Evolutionary conservation across 2,329 filamentous ascomycete genomes (phyloP).

Genomic region (Dendrostoma leiphaemia): DNA sequence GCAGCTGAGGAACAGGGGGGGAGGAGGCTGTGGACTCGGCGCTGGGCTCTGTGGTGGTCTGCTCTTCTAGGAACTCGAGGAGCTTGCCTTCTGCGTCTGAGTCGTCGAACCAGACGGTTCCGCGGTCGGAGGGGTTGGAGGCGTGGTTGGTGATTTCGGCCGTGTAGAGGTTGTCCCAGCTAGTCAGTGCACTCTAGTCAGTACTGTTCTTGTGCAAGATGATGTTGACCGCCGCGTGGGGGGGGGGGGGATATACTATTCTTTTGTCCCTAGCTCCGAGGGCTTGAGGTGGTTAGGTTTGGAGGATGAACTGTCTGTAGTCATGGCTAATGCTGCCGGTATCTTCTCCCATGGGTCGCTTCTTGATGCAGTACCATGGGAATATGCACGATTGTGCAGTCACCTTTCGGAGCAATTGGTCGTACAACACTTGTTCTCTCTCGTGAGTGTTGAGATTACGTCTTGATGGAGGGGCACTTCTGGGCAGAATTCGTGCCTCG

Average conservation of each 20-base stretch:
- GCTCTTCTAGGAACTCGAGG: constrained; percentile 60
- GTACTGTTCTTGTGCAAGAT: no score
- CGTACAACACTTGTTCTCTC: not conserved
- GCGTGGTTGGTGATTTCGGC: constrained; percentile 70
- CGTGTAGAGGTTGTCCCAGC: constrained; percentile 75
- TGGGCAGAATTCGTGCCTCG: not conserved
- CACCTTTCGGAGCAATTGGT: not conserved
- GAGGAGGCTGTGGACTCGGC: not conserved
- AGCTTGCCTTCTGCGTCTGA: constrained; percentile 83
- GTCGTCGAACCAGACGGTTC: constrained; percentile 96
- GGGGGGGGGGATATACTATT: constrained; percentile 64
- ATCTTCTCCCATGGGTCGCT: no score
- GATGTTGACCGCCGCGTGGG: no score
- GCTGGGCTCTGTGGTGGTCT: constrained; percentile 21
- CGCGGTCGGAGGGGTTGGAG: constrained; percentile 72
- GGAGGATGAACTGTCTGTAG: constrained; percentile 14
- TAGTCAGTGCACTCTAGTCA: no score
- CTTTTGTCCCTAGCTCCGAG: constrained; percentile 79
- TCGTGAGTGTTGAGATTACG: not conserved
- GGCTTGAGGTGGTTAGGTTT: constrained; percentile 70
- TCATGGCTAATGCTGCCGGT: not conserved
- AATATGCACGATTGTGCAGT: not conserved
- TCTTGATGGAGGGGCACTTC: not conserved
- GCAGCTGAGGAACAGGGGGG: constrained; percentile 10
- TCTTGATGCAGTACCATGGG: no score